These are phyloP conservation scores for Pseudogymnoascus sp. DNA, from an alignment of 2,329 filamentous ascomycete genomes.

Conservation along the genomic window DNA sequence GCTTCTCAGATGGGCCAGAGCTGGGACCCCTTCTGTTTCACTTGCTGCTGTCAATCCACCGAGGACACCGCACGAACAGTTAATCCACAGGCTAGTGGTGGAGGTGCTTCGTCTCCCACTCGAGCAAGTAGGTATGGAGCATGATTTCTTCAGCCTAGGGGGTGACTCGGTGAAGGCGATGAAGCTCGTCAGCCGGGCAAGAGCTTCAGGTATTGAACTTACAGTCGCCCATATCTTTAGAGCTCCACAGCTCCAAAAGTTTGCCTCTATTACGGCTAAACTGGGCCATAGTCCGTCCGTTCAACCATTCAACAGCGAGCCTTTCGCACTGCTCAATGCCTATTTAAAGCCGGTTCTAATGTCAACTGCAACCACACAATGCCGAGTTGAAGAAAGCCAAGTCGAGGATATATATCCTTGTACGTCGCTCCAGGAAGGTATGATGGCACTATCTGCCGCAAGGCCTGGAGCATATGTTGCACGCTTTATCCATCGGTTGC, in stretches of 20 bases:
- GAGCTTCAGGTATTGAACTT: constrained; percentile 12
- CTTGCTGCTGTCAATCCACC: not conserved
- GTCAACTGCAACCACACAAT: not conserved
- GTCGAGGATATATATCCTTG: constrained; percentile 34
- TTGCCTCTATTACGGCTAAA: not conserved
- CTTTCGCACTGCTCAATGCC: not conserved
- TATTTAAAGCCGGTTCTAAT: not conserved
- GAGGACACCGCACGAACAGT: not conserved
- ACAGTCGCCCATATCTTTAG: not conserved
- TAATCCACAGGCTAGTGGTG: not conserved
- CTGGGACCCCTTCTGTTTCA: not conserved
- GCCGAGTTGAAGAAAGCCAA: not conserved
- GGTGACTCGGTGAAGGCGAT: constrained; percentile 33
- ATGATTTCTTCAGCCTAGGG: constrained; percentile 28
- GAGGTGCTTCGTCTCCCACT: constrained; percentile 15
- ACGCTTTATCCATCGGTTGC: constrained; percentile 18
- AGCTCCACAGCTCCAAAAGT: not conserved
- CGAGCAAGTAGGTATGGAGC: constrained; percentile 13
- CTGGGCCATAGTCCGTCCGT: not conserved
- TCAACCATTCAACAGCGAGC: not conserved
- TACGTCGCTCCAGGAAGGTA: constrained; percentile 32
- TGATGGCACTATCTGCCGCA: constrained; percentile 31
- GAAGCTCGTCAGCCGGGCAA: constrained; percentile 38
- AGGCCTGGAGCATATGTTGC: constrained; percentile 31
- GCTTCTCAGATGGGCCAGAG: not conserved